Evolutionary conservation across 2,329 filamentous ascomycete genomes (phyloP).

Genomic region (Aquanectria penicillioides): DNA sequence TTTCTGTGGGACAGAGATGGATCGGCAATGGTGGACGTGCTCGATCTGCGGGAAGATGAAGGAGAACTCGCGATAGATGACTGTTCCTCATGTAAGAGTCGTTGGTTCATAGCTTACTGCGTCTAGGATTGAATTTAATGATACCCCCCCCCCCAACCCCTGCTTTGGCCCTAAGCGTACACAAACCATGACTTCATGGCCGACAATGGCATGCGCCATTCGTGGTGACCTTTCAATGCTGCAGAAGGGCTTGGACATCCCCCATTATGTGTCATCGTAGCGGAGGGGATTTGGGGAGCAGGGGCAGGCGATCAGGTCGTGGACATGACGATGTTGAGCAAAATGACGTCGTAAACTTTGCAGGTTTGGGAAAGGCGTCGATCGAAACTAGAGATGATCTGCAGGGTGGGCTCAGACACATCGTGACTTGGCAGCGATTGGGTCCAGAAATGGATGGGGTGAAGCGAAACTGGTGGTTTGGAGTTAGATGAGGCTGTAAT

Average conservation of each 20-base stretch:
- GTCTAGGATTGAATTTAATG: conserved; percentile 21
- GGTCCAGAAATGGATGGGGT: conserved; percentile 17
- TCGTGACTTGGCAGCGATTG: conserved; percentile 31
- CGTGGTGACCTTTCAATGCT: conserved; percentile 8
- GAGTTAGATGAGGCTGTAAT: conserved; percentile 17
- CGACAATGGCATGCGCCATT: conserved; percentile 1
- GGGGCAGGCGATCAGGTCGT: conserved; percentile 36
- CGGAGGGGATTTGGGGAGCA: conserved; percentile 23
- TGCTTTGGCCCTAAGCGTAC: conserved; percentile 7
- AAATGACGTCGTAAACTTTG: conserved; percentile 36
- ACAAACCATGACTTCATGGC: conserved; percentile 38
- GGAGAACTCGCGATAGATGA: conserved; percentile 51
- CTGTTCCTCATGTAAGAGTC: not conserved
- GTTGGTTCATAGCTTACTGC: conserved; percentile 7
- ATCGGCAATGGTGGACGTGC: conserved; percentile 67
- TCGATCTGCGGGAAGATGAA: conserved; percentile 65
- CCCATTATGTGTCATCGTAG: conserved; percentile 14
- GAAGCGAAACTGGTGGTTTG: conserved; percentile 28
- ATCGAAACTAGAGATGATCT: conserved; percentile 47
- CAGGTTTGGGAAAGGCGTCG: conserved; percentile 43
- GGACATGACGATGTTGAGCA: conserved; percentile 26
- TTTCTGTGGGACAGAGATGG: conserved; percentile 62
- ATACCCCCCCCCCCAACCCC: conserved; percentile 21
- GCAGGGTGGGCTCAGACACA: conserved; percentile 32
- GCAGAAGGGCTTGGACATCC: conserved; percentile 13